These are phyloP conservation scores for Pseudogymnoascus sp. DNA, from an alignment of 2,329 filamentous ascomycete species.

Conservation along the genomic window DNA sequence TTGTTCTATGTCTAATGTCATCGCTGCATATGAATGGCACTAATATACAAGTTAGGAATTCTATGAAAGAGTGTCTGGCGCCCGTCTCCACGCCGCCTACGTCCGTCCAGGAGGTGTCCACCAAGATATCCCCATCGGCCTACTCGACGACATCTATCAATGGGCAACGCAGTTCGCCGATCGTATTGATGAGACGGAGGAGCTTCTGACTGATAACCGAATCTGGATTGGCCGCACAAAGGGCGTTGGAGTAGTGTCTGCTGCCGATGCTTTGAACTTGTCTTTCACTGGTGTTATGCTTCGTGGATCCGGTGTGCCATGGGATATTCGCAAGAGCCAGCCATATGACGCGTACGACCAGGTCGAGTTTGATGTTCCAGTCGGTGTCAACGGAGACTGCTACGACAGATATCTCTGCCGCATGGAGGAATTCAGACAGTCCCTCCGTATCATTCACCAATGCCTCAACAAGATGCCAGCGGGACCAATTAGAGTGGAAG, in stretches of 20 bases:
- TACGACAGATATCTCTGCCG: constrained; percentile 98
- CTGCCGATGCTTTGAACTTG: constrained; percentile 91
- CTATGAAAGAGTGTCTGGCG: constrained; percentile 97
- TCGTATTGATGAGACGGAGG: constrained; percentile 96
- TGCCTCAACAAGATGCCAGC: constrained; percentile 98
- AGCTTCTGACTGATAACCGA: constrained; percentile 97
- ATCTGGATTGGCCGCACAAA: constrained; percentile 96
- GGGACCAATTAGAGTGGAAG: constrained; percentile 89
- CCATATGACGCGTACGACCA: constrained; percentile 97
- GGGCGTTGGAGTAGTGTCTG: constrained; percentile 83
- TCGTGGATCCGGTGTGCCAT: constrained; percentile 89
- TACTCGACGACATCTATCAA: constrained; percentile 98
- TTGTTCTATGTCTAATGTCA: neutral
- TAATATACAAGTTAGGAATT: constrained; percentile 65
- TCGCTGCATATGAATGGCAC: constrained; percentile 11
- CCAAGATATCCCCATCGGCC: constrained; percentile 86
- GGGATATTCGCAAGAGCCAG: constrained; percentile 92
- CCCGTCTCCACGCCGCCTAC: constrained; percentile 94
- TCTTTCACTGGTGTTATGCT: constrained; percentile 98
- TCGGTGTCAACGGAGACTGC: constrained; percentile 95
- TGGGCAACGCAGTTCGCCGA: constrained; percentile 99
- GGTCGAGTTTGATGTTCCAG: constrained; percentile 96
- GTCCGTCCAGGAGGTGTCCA: constrained; percentile 93
- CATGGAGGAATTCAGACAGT: constrained; percentile 99
- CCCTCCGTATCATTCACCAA: constrained; percentile 95